Conservation (phyloP, 257 asterid genomes). For the Ajuga chamaepitys region DNA sequence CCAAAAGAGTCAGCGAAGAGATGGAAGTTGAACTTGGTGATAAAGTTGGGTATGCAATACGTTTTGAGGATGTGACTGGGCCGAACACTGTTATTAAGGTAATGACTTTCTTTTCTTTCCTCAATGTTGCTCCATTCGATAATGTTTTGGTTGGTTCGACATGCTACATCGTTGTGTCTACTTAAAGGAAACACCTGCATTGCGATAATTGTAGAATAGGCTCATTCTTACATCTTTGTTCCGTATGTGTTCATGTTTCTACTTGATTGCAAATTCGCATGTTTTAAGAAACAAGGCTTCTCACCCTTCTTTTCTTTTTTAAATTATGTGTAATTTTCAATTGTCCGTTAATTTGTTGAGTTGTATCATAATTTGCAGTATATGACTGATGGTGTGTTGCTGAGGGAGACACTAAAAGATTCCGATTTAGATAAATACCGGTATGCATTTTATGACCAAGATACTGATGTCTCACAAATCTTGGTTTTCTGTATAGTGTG, state of each 20-base stretch:
- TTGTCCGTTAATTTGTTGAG: background rate
- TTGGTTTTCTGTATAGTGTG: background rate
- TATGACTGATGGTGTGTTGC: conserved; percentile 99
- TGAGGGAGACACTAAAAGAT: conserved; percentile 90
- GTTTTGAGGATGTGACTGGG: conserved; percentile 97
- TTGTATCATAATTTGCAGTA: conserved; percentile 41
- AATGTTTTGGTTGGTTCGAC: background rate
- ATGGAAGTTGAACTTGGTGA: conserved; percentile 95
- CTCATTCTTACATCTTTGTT: background rate
- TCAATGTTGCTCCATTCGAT: background rate
- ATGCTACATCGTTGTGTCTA: background rate
- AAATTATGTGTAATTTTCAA: background rate
- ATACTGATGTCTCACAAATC: background rate
- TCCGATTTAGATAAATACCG: conserved; percentile 90
- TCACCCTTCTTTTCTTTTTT: background rate
- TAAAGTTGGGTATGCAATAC: conserved; percentile 91
- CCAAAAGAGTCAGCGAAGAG: conserved; percentile 97
- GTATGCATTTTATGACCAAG: conserved; percentile 30
- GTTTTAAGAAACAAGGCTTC: conserved; percentile 6
- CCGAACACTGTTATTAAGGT: conserved; percentile 89
- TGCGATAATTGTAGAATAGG: background rate
- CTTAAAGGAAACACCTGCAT: background rate
- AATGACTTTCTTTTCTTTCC: background rate
- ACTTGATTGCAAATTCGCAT: background rate
- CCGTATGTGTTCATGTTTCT: background rate